Base-by-base conservation (phyloP, 148 eudicot species). In the Agrostemma githago region DNA sequence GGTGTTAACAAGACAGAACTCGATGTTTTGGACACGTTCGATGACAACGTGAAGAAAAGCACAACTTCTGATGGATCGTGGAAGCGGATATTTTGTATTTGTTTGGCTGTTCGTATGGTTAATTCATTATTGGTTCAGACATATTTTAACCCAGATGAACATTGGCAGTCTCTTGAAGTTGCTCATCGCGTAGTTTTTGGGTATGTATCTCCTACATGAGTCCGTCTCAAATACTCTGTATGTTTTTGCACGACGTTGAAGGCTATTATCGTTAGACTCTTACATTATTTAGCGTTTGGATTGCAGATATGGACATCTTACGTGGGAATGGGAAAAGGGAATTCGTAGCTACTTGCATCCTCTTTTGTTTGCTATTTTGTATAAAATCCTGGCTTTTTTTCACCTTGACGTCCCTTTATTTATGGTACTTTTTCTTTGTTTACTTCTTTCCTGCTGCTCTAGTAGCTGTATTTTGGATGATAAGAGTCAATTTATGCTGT, bases 81-180 rank as follows among this genome's bases (percentile, higher is more conserved):
- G 74, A 80, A 59, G 72, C 86, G 66, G 68, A 74, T 89, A 5
- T 90, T 92, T 71, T 12, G 82, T 8, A 63, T 83, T 60, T 94
- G 96, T 76, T 74, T 94, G 79, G 73, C 48, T 59, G 20, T 83
- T 21, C 89, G 97, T 42, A 61, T 86, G 60, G 65, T 82, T 44
- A 95, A 92, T 78, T 82, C 98, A 26, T 84, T 92, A 63, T 61
- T 95, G 41, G 89, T 95, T 56, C 97, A 95, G 71, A 95, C 97
- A 2, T 95, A 92, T 72, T 95, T 95, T 76, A 95, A 95, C 78
- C 97, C 97, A 0, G 98, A 95, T 84, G 98, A 95, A 72, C 93
- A 95, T 72, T 95, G 98, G 98, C 98, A 95, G 78, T 88, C 92
- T 67, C 86, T 89, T 75, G 98, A 95, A 80, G 97, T 95, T 74